Percentiles rank a stretch among this genome's conserved stretches.
Conservation (phyloP, 345 rosid species). For the Pseudoturritis turrita region DNA sequence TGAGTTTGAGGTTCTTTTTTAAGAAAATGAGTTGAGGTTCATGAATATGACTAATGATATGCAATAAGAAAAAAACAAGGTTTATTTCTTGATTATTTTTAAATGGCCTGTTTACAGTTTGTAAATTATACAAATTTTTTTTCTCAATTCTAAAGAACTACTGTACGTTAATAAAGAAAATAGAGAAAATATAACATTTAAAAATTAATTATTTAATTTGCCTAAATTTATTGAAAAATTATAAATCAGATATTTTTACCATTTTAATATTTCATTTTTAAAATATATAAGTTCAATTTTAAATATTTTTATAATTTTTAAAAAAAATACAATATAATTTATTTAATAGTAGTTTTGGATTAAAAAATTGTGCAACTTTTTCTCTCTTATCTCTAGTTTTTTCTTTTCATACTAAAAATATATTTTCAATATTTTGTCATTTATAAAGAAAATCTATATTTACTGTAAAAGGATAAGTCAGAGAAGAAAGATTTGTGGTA, state of each 20-base stretch:
- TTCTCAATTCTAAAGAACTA: neutral
- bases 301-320: too few species aligned
- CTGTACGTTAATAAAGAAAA: neutral
- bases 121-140: neutral
- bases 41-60: conserved; percentile 1
- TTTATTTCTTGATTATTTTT: neutral
- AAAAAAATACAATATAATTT: too few species aligned
- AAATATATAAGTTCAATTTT: too few species aligned
- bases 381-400: neutral
- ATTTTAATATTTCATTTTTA: too few species aligned
- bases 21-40: neutral
- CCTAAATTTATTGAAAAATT: neutral
- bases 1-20: too few species aligned
- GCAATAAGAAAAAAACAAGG: neutral
- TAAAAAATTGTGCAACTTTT: neutral
- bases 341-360: neutral
- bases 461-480: neutral
- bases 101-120: neutral
- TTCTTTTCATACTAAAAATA: neutral
- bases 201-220: neutral
- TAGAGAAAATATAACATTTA: neutral
- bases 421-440: neutral
- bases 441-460: neutral
- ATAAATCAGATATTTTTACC: neutral
- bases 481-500: neutral